phyloP scores from a whole-genome alignment of 768 basidiomycete genomes.

The Glaciozyma antarctica region DNA sequence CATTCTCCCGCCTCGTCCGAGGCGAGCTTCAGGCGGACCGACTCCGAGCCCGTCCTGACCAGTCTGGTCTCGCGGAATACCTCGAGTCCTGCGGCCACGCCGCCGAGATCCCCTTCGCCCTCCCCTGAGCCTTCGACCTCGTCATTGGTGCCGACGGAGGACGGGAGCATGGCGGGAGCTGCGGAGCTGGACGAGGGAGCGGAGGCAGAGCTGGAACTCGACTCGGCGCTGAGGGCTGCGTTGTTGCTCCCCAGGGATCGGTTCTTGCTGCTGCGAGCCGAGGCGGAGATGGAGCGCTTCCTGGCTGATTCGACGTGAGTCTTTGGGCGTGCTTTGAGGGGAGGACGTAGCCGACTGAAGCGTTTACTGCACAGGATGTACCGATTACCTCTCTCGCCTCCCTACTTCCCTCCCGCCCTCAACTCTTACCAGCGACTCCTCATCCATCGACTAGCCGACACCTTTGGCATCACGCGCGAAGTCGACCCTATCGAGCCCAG shows the following conservation, averaged over 20 bases:
- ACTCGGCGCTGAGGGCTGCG: conserved; percentile 12
- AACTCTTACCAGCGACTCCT: conserved; percentile 35
- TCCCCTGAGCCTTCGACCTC: not conserved
- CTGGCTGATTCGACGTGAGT: conserved; percentile 13
- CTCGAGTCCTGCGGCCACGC: no score
- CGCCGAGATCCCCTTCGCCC: no score
- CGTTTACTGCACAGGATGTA: not conserved
- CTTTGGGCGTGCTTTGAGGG: not conserved
- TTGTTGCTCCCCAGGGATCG: conserved; percentile 21
- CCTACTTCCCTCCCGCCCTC: conserved; percentile 26
- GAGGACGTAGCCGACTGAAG: not conserved
- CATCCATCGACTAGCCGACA: conserved; percentile 33
- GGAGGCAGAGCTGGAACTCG: not conserved
- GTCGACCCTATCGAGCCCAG: conserved; percentile 20
- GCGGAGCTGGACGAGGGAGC: not conserved
- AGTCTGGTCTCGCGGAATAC: not conserved
- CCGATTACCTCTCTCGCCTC: conserved; percentile 26
- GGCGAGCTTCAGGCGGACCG: not conserved
- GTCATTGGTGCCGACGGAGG: not conserved
- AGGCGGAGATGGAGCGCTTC: conserved; percentile 30
- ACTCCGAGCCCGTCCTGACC: not conserved
- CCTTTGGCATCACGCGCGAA: conserved; percentile 32
- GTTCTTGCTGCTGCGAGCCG: conserved; percentile 21
- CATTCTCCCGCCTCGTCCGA: not conserved
- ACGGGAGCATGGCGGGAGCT: not conserved